These are phyloP conservation scores for Aspergillus sojae DNA, from an alignment of 2,329 filamentous ascomycete genomes.

Conservation along the genomic window DNA sequence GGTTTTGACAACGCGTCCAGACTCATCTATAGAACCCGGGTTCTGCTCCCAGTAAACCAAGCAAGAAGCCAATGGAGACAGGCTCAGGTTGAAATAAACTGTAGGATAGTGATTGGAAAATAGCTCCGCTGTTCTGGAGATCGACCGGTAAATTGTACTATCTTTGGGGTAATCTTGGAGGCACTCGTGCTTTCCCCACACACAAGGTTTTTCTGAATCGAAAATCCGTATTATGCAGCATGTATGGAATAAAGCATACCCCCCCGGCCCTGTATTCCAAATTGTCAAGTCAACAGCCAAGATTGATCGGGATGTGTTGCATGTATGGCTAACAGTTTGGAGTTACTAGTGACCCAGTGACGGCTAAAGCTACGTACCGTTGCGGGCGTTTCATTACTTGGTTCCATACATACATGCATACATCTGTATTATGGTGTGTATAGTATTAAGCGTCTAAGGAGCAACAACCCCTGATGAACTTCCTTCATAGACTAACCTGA, in stretches of 20 bases:
- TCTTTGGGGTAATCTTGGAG: neutral
- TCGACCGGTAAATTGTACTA: neutral
- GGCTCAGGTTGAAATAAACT: neutral
- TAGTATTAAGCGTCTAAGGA: neutral
- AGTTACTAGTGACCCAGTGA: neutral
- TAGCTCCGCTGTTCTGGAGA: neutral
- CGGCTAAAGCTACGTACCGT: neutral
- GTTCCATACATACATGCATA: neutral
- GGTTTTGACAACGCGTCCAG: neutral
- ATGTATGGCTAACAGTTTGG: no score
- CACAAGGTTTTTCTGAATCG: neutral
- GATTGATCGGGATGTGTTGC: neutral
- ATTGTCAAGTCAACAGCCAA: neutral
- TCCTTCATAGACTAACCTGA: neutral
- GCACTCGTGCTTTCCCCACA: conserved; percentile 7
- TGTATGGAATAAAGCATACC: neutral
- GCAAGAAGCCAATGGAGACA: neutral
- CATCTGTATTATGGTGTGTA: neutral
- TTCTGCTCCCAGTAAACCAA: neutral
- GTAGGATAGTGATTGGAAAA: neutral
- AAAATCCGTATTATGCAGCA: neutral
- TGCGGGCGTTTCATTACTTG: neutral
- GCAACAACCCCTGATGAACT: neutral
- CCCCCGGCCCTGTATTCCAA: conserved; percentile 4
- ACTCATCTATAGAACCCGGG: neutral